Conservation (phyloP, 768 basidiomycete genomes). For the Plicaturopsis crispa region DNA sequence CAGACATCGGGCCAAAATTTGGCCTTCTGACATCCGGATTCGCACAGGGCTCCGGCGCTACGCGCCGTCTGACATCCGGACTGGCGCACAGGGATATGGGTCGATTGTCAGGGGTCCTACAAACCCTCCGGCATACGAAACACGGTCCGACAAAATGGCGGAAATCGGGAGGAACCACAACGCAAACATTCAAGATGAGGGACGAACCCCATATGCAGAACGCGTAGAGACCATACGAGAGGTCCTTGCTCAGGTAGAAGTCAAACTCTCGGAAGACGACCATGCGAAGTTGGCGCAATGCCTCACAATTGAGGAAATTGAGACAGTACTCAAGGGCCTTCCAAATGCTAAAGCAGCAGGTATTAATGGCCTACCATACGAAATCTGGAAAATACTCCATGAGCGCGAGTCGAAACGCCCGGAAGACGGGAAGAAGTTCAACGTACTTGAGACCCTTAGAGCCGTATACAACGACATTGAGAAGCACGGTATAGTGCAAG, state of each 20-base stretch:
- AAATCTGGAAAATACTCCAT: slow-evolving; percentile 6
- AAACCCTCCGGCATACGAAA: slow-evolving; percentile 1
- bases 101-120: too few species aligned
- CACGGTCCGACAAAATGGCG: slow-evolving; percentile 4
- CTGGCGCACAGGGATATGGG: too few species aligned
- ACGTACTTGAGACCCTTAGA: background rate
- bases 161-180: slow-evolving; percentile 5
- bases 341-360: slow-evolving; percentile 1
- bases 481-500: slow-evolving; percentile 1
- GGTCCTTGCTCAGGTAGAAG: background rate
- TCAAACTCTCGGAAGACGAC: background rate
- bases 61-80: too few species aligned
- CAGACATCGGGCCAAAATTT: too few species aligned
- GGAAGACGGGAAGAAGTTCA: background rate
- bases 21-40: too few species aligned
- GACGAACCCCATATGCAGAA: background rate
- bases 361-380: slow-evolving; percentile 9
- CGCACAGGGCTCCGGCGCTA: too few species aligned
- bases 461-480: slow-evolving; percentile 2
- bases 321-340: background rate
- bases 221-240: background rate
- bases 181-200: slow-evolving; percentile 6
- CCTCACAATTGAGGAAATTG: background rate
- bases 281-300: background rate
- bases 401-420: background rate